Conservation (phyloP, 78 protist species). For the Dictyostelium purpureum region DNA sequence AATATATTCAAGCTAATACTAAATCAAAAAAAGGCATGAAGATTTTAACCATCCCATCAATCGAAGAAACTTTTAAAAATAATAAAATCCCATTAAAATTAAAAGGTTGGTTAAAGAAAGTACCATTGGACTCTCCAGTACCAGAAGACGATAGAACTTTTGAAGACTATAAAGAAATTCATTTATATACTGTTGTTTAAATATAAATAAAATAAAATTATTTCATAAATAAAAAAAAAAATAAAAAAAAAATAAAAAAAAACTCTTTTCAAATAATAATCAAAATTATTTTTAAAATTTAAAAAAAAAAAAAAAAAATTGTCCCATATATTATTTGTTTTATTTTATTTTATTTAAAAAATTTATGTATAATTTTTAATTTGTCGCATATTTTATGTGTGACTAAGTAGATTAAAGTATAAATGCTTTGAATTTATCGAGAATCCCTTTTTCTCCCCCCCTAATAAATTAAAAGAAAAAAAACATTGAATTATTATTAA, state of each 20-base stretch:
- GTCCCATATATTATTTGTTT: too few relatives aligned
- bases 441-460: too few relatives aligned
- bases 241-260: neutral
- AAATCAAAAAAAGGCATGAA: conserved; percentile 16
- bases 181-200: conserved; percentile 17
- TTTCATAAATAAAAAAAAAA: neutral
- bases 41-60: conserved; percentile 55
- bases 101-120: conserved; percentile 65
- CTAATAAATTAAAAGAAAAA: too few relatives aligned
- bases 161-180: conserved; percentile 19
- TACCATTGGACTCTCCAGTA: neutral
- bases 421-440: too few relatives aligned
- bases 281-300: too few relatives aligned
- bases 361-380: too few relatives aligned
- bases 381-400: too few relatives aligned
- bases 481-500: too few relatives aligned
- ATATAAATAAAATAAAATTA: neutral
- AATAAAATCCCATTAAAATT: conserved; percentile 47
- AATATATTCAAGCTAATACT: conserved; percentile 11
- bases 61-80: conserved; percentile 64
- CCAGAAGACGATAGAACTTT: conserved; percentile 35
- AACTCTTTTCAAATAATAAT: too few relatives aligned
- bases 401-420: too few relatives aligned
- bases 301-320: too few relatives aligned
- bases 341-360: too few relatives aligned